Evolutionary conservation across 257 asterid species (phyloP), one percentile per base, ranked within the genome.

Genomic region (Petunia axillaris): DNA sequence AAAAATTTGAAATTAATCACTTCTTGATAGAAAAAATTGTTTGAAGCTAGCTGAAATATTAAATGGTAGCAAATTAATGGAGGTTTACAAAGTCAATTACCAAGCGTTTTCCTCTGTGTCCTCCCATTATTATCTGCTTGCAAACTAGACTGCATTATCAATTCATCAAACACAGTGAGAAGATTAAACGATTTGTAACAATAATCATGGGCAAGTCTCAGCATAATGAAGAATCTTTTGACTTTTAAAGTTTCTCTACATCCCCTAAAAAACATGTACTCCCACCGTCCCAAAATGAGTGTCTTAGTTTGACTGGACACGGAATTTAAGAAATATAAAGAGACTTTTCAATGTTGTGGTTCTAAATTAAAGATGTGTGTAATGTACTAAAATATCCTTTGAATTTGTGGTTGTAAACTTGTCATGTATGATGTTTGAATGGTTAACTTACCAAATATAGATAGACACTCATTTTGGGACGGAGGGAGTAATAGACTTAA

Each of bases 41-140:
- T 46, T 46, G 77, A 16, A 73, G 78, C 78, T 50, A 3, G 25
- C 25, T 25, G 25, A 25, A 71, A 5, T 48, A 48, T 48, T 25
- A 71, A 71, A 10, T 5, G 7, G 13, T 11, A 1, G 6, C 25
- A 8, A 70, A 25, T 48, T 6, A 44, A 71, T 2, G 44, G 41
- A n/a, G 65, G 48, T 10, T 36, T 13, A 37, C 8, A 43, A 5
- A 76, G 39, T 39, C 13, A 48, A 44, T 15, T 87, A 91, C 97
- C 94, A 92, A 77, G 79, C 96, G 91, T 86, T 85, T 93, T 50
- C 94, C 96, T 81, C 92, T 83, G 63, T 83, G 97, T 6, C 98
- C 98, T 85, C 98, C 98, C 89, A 90, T 76, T 64, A 80, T 63
- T 76, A 93, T 92, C 88, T 92, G 94, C 89, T 91, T 93, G 92